A percentile compares a stretch with the other conserved stretches of the same genome.
Conservation (phyloP, 768 basidiomycete species). For the Omphalotus guepiniiformis region DNA sequence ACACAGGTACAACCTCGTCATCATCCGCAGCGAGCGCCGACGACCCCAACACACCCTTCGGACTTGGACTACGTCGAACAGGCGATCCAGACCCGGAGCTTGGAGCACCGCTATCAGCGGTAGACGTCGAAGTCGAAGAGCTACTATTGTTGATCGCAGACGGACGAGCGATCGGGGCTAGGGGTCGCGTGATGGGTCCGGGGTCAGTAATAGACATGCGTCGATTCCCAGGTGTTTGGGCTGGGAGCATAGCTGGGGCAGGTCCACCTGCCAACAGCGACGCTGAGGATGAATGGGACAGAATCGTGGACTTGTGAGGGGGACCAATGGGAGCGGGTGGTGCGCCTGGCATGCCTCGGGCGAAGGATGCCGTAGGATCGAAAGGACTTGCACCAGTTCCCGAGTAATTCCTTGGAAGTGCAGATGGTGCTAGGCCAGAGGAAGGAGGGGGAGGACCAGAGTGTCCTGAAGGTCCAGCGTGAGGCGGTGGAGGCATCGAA, state of each 20-base stretch:
- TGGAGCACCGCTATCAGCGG: constrained; percentile 29
- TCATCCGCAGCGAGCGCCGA: constrained; percentile 76
- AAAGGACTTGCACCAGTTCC: constrained; percentile 38
- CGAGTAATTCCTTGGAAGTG: constrained; percentile 49
- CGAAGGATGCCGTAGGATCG: constrained; percentile 39
- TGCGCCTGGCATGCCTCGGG: constrained; percentile 32
- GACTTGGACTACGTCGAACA: constrained; percentile 40
- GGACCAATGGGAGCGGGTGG: constrained; percentile 53
- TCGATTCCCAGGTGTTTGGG: constrained; percentile 3
- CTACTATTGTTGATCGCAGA: not conserved
- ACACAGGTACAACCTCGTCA: constrained; percentile 61
- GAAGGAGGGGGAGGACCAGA: not conserved
- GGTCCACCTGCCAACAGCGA: constrained; percentile 32
- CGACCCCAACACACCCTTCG: constrained; percentile 70
- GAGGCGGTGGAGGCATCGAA: not conserved
- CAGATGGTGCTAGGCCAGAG: constrained; percentile 37
- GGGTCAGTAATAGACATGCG: constrained; percentile 36
- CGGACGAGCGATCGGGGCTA: constrained; percentile 38
- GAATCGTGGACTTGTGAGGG: constrained; percentile 28
- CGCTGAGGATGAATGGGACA: constrained; percentile 30
- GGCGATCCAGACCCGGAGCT: constrained; percentile 62
- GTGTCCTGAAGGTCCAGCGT: not conserved
- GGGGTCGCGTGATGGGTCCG: constrained; percentile 60
- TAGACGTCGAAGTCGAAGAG: constrained; percentile 31
- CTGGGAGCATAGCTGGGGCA: not conserved